phyloP scores from a whole-genome alignment of 768 basidiomycete species.

The Lentinula sp. region DNA sequence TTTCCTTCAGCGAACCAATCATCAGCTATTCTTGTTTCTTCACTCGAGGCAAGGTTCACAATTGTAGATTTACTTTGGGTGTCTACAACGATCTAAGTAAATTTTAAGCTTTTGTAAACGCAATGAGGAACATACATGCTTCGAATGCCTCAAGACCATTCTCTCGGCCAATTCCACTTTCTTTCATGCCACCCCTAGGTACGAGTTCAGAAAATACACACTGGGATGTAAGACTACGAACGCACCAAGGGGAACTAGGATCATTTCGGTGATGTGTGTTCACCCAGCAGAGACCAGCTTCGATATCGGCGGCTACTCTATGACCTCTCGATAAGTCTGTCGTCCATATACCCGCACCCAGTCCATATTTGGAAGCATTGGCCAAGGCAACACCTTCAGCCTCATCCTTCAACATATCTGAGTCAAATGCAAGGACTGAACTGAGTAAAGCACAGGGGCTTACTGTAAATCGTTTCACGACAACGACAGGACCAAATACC shows the following conservation, averaged over 20 bases:
- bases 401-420: conserved; percentile 39
- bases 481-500: conserved; percentile 82
- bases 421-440: neutral
- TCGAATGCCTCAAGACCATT: conserved; percentile 81
- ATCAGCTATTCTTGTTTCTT: conserved; percentile 52
- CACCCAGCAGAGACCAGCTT: conserved; percentile 80
- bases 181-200: conserved; percentile 85
- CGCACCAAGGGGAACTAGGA: conserved; percentile 82
- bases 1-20: conserved; percentile 73
- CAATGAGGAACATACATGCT: conserved; percentile 45
- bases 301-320: conserved; percentile 60
- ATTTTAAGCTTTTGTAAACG: neutral
- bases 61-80: conserved; percentile 82
- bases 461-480: conserved; percentile 50
- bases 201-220: neutral
- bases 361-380: conserved; percentile 73
- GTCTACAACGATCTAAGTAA: conserved; percentile 34
- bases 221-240: conserved; percentile 7
- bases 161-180: conserved; percentile 82
- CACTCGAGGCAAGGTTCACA: conserved; percentile 60
- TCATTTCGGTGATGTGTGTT: conserved; percentile 90
- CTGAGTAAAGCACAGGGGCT: conserved; percentile 7
- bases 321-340: conserved; percentile 69
- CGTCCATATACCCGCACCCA: conserved; percentile 83
- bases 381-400: conserved; percentile 62